Evolutionary conservation across 2,329 filamentous ascomycete genomes (phyloP), one percentile per base, ranked within the genome.

Genomic region (Ophiostoma quercus): DNA sequence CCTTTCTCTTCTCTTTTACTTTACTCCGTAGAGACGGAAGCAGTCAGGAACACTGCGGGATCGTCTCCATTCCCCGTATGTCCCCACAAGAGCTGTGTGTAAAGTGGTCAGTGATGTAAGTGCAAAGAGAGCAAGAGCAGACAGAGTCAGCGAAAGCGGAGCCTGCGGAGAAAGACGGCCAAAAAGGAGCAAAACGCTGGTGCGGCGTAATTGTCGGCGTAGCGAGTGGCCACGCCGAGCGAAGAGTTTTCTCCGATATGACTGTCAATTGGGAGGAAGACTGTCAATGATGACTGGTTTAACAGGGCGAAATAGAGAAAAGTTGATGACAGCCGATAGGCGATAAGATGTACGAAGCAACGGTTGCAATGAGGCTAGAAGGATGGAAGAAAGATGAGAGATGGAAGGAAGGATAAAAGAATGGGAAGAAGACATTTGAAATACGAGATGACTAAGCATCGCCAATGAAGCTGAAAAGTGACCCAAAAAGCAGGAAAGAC

Each of bases 191-290:
- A 34, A 34, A 34, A 34, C 34, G 34, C 34, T 34, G 3, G 22
- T 62, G 7, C 22, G 25, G 25, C 25, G 25, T 62, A 62, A 62
- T 29, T 16, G 3, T 62, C 57, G 57, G 57, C 32, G 57, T 62
- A 57, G 51, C 25, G 51, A 57, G 57, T 62, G 57, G 57, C 25
- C 22, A 62, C 57, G 57, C n/a, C 57, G 57, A 32, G 32, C 9
- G 57, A 62, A 62, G 57, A 62, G 25, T 62, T 62, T 62, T 57
- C 51, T 57, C 51, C 51, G 51, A 9, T 5, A 25, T 25, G 51
- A 25, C 39, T 14, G 9, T 29, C 16, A 19, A 2, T 25, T 57
- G n/a, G 7, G 3, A 12, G 34, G 34, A 34, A 34, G 34, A 8
- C 5, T 34, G 34, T 34, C 25, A 29, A 29, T 34, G 51, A 57